phyloP scores from a whole-genome alignment of 495 filamentous ascomycete species.

The Beverwykella pulmonaria region DNA sequence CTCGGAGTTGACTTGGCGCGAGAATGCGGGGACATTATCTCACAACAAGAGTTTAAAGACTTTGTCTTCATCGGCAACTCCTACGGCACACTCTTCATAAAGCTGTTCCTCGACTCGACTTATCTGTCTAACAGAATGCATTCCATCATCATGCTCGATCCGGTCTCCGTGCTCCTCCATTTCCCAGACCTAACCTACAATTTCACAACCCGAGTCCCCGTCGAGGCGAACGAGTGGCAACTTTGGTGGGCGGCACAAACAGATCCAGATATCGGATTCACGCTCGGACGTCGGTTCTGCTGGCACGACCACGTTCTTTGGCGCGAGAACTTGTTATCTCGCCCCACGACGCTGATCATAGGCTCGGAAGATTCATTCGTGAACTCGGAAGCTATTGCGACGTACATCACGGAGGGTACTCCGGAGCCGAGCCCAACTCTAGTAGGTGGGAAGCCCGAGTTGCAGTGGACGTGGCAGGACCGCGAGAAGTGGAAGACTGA shows the following conservation, averaged over 20 bases:
- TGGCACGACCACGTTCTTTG: conserved; percentile 43
- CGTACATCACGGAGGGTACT: conserved; percentile 6
- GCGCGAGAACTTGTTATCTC: conserved; percentile 33
- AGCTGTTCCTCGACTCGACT: conserved; percentile 32
- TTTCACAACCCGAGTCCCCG: conserved; percentile 20
- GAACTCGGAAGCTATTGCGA: conserved; percentile 1
- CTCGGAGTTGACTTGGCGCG: conserved; percentile 28
- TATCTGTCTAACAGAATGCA: conserved; percentile 29
- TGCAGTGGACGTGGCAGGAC: conserved; percentile 5
- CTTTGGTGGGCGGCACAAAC: conserved; percentile 41
- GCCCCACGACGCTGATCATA: conserved; percentile 9
- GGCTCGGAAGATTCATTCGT: conserved; percentile 22
- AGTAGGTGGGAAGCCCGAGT: not conserved
- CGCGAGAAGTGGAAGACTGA: conserved; percentile 13
- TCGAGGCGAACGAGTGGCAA: conserved; percentile 39
- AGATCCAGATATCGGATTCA: conserved; percentile 38
- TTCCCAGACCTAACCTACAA: conserved; percentile 44
- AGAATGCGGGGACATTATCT: conserved; percentile 32
- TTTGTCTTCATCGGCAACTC: conserved; percentile 42
- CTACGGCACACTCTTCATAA: conserved; percentile 40
- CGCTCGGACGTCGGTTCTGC: conserved; percentile 40
- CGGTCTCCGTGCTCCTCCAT: conserved; percentile 39
- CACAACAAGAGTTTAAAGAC: conserved; percentile 22
- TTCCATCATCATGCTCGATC: conserved; percentile 39
- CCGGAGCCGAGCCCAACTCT: not conserved